Evolutionary conservation across 345 rosid genomes (phyloP).

Genomic region (Citrus mangshanensis): DNA sequence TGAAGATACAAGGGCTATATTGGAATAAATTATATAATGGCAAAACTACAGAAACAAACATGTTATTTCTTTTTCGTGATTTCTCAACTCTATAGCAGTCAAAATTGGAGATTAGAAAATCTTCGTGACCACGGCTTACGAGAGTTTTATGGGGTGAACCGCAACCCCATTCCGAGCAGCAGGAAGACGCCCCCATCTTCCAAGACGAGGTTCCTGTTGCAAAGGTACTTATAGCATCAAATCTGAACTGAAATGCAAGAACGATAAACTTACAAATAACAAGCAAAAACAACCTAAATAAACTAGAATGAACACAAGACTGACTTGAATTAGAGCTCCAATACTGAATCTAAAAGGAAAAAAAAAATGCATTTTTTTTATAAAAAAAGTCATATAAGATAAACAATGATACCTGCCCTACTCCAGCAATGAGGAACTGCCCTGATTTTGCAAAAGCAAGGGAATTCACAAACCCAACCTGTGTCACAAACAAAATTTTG

Average conservation of each 20-base stretch:
- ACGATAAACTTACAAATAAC: background rate
- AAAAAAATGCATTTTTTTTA: background rate
- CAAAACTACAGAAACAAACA: background rate
- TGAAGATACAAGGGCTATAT: background rate
- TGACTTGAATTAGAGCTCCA: background rate
- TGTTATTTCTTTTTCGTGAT: background rate
- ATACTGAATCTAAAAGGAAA: background rate
- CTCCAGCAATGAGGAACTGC: conserved; percentile 77
- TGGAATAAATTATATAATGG: background rate
- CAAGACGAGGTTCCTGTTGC: conserved; percentile 85
- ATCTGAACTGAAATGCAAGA: background rate
- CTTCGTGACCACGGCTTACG: conserved; percentile 20
- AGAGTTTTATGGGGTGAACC: conserved; percentile 60
- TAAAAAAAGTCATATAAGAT: background rate
- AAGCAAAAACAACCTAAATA: background rate
- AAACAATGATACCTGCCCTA: conserved; percentile 62
- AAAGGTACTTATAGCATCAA: conserved; percentile 6
- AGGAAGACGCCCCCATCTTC: conserved; percentile 76
- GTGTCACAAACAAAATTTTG: conserved; percentile 24
- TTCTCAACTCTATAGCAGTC: conserved; percentile 12
- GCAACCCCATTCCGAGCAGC: conserved; percentile 74
- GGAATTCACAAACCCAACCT: conserved; percentile 94
- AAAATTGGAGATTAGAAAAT: conserved; percentile 19
- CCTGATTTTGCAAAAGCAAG: conserved; percentile 91
- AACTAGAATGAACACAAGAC: background rate